Percentiles rank a stretch among this genome's conserved stretches.
Conservation (phyloP, 1,284 basidiomycete species). For the Erythrobasidium hasegawianum region DNA sequence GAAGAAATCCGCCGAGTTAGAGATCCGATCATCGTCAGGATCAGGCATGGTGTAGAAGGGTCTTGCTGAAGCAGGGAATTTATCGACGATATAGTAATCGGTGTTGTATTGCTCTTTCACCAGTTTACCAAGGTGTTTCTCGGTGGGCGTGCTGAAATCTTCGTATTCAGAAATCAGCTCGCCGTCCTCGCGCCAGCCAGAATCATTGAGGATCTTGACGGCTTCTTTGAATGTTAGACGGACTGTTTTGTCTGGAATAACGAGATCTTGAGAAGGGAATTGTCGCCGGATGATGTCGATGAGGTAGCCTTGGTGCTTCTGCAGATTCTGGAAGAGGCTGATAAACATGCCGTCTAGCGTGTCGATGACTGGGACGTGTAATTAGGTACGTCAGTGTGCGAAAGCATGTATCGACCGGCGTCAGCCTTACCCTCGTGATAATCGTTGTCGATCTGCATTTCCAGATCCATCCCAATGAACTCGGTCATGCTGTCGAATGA, state of each 20-base stretch:
- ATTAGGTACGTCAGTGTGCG: too few relatives aligned
- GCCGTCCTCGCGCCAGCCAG: constrained; percentile 36
- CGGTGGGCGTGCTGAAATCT: constrained; percentile 89
- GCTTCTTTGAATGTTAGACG: constrained; percentile 78
- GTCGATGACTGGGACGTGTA: constrained; percentile 73
- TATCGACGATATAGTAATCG: constrained; percentile 97
- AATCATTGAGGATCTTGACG: constrained; percentile 60
- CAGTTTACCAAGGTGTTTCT: constrained; percentile 83
- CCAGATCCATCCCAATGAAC: constrained; percentile 97
- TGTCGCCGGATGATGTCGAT: constrained; percentile 78
- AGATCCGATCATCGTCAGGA: constrained; percentile 79
- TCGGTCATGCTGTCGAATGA: constrained; percentile 81
- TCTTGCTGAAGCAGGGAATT: constrained; percentile 86
- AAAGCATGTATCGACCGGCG: too few relatives aligned
- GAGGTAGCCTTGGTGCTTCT: constrained; percentile 70
- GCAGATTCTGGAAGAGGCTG: constrained; percentile 77
- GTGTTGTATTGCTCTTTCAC: constrained; percentile 90
- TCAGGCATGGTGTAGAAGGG: constrained; percentile 99
- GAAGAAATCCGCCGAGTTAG: constrained; percentile 99
- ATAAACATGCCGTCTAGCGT: constrained; percentile 78
- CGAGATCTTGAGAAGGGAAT: constrained; percentile 68
- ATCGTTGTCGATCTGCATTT: constrained; percentile 97
- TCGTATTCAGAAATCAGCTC: constrained; percentile 56
- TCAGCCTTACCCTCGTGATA: constrained; percentile 76
- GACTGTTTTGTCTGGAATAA: constrained; percentile 50